Base-by-base conservation (phyloP, 2,329 filamentous ascomycete genomes). In the Trichophyton mentagrophytes region DNA sequence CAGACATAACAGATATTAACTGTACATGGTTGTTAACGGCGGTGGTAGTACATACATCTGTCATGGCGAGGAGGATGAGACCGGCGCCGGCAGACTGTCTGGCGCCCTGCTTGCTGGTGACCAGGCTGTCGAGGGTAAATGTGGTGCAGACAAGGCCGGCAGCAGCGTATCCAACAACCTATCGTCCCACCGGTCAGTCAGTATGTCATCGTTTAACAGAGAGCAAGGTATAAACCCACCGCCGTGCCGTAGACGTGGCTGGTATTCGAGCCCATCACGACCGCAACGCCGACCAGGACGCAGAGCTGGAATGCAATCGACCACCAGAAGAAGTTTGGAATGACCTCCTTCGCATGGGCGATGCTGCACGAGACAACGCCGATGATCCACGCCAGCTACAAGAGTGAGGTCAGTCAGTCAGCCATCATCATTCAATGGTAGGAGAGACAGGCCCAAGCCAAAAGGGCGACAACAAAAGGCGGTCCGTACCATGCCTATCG, bases 301-400 rank as follows among this genome's bases (percentile, higher is more conserved):
- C 89, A 89, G 60, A 97, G 79, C 79, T 88, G 89, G 76, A 90
- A 97, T 62, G 89, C 86, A 61, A 90, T 79, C 0, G 87, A 82
- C 88, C 92, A 99, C 92, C 93, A 99, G 22, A 88, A 85, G 73
- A 90, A 96, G 65, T 90, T 88, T 13, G 90, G 90, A 69, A 90
- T 96, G 5, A 71, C 69, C 27, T 71, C 70, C 60, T 74, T 75
- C 56, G 82, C 72, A 65, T 82, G 78, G 46, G 86, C 85, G 67
- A 96, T 84, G 71, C 96, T 86, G 63, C 89, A 92, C 65, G 86
- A 82, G 69, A 97, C 82, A 73, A 97, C 95, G 53, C 90, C 85
- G 69, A 99, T 96, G 66, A 96, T 75, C 93, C 93, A 99, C 62
- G 91, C 92, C 65, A 96, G 85, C 92, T 97, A 72, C 67, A 65